Evolutionary conservation across 495 filamentous ascomycete genomes (phyloP), one percentile per base, ranked within the genome.

Genomic region (Neurospora sp.): DNA sequence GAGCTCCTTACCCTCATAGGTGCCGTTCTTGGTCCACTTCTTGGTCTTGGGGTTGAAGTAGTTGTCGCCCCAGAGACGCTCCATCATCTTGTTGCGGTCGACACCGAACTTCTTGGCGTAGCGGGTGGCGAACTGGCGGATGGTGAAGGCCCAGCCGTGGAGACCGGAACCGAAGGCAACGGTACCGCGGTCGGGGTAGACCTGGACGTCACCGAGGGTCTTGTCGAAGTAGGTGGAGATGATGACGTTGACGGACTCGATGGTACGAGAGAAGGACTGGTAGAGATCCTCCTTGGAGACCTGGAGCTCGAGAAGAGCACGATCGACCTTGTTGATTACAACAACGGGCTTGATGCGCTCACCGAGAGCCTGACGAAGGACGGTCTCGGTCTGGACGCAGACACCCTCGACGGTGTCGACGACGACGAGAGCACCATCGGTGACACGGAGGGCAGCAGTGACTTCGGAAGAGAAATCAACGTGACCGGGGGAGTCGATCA

Each of bases 51-150:
- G 93, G 89, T 98, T 98, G 92, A 99, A 98, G 89, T 91, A 99
- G 88, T 93, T 98, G 90, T 99, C 96, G 80, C 96, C 96, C 96
- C 96, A 99, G 79, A 99, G 92, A 90, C 96, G 94, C 88, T 97
- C 93, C 90, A 98, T 97, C 96, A 99, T 97, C 93, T 98, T 98
- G 85, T 89, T 90, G 85, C 92, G 93, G 89, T 99, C 96, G 80
- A 99, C 96, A 91, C 96, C 96, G 81, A 99, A 98, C 86, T 99
- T 99, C 93, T 98, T 98, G 83, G 96, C 92, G 86, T 98, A 99
- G 82, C 91, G 91, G 80, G 90, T 86, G 78, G 96, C 96, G 85
- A 99, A 99, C 84, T 99, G 96, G 78, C 96, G 93, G 87, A 99
- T 88, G 77, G 96, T 99, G 91, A 99, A 99, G 83, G 93, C 94